Evolutionary conservation across 148 eudicot species (phyloP).

Genomic region (Silene latifolia): DNA sequence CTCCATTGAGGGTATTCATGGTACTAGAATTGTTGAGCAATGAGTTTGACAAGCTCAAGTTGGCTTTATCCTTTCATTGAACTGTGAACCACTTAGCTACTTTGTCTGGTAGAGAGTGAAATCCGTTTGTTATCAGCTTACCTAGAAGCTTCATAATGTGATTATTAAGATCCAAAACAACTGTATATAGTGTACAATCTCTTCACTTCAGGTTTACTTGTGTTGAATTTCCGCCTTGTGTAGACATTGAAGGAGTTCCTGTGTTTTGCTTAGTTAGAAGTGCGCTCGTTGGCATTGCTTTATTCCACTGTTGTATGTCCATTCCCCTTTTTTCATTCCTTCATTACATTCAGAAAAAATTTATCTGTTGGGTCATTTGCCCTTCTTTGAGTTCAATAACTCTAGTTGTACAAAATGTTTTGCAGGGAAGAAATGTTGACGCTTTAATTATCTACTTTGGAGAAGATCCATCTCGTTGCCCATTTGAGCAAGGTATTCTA

Average conservation of each 20-base stretch:
- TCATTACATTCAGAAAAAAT: not conserved
- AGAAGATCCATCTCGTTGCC: constrained; percentile 72
- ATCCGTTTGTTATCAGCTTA: too few species aligned
- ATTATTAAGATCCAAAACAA: too few species aligned
- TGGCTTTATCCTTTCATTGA: too few species aligned
- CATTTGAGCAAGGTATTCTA: constrained; percentile 68
- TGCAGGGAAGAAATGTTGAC: constrained; percentile 62
- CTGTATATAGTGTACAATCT: not conserved
- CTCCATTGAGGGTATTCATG: too few species aligned
- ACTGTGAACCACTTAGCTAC: too few species aligned
- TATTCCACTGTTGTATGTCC: constrained; percentile 58
- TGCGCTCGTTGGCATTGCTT: constrained; percentile 57
- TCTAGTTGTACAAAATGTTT: not conserved
- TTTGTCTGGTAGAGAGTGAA: too few species aligned
- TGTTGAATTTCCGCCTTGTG: not conserved
- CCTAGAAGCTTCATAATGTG: too few species aligned
- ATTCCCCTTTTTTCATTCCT: not conserved
- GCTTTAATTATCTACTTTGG: constrained; percentile 65
- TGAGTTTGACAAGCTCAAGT: too few species aligned
- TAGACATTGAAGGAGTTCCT: constrained; percentile 64
- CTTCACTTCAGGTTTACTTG: not conserved
- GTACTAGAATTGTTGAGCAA: too few species aligned
- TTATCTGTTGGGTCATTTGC: not conserved
- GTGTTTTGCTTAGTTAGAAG: constrained; percentile 60
- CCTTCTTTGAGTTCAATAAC: not conserved